Conservation (phyloP, 352 stramenopile species). For the Globisporangium sylvaticum region DNA sequence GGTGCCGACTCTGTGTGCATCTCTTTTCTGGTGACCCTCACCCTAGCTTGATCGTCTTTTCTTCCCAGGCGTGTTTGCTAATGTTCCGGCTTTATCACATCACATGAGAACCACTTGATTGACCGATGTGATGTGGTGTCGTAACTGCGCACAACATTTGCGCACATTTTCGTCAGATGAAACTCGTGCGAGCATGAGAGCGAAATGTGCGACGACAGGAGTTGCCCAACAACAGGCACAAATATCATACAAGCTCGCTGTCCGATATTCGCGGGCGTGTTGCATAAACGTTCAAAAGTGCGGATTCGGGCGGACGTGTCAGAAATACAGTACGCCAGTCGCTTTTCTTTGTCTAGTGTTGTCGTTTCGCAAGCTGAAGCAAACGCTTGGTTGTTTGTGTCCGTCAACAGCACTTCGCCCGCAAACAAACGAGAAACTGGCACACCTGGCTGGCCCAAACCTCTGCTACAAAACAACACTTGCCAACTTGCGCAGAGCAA, state of each 20-base stretch:
- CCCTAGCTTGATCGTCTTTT: background rate
- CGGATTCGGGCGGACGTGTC: background rate
- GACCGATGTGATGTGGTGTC: background rate
- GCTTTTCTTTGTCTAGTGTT: background rate
- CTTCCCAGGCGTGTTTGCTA: slow-evolving; percentile 5
- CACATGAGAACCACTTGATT: background rate
- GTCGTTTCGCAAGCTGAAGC: slow-evolving; percentile 5
- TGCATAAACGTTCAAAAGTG: background rate
- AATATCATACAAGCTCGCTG: slow-evolving; percentile 1
- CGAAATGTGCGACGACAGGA: background rate
- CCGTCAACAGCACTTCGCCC: background rate
- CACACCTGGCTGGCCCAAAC: background rate
- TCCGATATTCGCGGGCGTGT: background rate
- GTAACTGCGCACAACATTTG: background rate
- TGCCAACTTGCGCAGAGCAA: background rate
- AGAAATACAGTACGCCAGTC: background rate
- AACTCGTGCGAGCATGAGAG: background rate
- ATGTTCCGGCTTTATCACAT: slow-evolving; percentile 14
- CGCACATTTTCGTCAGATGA: background rate
- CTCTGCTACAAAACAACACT: too few relatives aligned
- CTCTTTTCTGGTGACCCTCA: background rate
- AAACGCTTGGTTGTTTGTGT: background rate
- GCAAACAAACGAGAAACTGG: background rate
- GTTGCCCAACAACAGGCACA: background rate
- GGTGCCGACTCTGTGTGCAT: background rate